phyloP scores from a whole-genome alignment of 345 rosid genomes.

The Eucalyptus curtisii region DNA sequence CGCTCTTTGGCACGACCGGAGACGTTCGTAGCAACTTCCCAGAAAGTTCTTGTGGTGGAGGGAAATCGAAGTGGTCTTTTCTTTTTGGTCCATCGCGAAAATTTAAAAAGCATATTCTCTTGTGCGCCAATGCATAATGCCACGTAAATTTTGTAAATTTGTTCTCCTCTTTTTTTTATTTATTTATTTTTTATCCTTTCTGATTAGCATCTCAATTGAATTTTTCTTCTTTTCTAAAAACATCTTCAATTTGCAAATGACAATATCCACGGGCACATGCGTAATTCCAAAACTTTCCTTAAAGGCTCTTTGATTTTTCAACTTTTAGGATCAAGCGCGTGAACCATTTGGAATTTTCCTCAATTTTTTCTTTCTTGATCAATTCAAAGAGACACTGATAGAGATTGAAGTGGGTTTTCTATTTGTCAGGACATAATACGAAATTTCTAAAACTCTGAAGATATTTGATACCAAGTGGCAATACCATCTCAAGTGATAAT shows the following conservation, averaged over 20 bases:
- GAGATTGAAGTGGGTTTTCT: background rate
- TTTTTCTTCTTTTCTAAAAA: background rate
- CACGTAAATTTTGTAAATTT: background rate
- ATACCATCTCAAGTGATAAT: too few relatives aligned
- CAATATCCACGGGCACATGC: fast-evolving
- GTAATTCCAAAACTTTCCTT: background rate
- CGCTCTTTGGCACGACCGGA: background rate
- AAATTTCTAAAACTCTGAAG: background rate
- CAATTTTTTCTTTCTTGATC: background rate
- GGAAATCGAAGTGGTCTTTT: fast-evolving
- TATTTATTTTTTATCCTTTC: background rate
- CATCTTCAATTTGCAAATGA: background rate
- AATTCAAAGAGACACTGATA: too few relatives aligned
- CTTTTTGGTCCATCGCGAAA: background rate
- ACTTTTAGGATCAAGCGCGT: background rate
- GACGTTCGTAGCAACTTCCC: background rate
- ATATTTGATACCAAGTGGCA: background rate
- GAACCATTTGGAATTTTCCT: background rate
- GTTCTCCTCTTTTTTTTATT: background rate
- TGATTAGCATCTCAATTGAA: background rate
- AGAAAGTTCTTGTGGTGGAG: background rate
- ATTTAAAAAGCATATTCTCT: background rate
- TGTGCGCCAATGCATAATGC: background rate
- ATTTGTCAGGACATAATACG: background rate
- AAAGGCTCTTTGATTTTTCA: background rate